phyloP scores from a whole-genome alignment of 192 early-diverging fungal species.

The Backusella macrospora region DNA sequence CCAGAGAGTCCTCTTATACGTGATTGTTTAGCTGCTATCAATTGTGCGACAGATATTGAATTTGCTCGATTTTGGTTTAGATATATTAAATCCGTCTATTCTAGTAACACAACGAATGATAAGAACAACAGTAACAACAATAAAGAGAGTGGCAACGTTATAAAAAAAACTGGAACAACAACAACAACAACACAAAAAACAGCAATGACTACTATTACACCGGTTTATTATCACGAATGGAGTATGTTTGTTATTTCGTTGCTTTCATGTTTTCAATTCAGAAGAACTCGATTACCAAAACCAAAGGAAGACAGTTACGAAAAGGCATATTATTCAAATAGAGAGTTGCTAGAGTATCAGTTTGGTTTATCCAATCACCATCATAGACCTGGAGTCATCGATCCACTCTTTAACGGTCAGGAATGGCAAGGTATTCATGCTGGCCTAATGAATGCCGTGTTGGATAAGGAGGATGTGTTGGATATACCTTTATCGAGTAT shows the following conservation, averaged over 20 bases:
- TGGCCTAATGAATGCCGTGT: neutral
- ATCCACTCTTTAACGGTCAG: neutral
- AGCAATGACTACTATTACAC: no score
- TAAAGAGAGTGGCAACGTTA: neutral
- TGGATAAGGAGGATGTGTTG: neutral
- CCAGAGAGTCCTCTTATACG: neutral
- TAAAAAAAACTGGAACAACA: neutral
- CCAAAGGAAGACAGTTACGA: neutral
- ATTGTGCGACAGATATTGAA: neutral
- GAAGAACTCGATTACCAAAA: neutral
- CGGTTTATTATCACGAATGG: conserved; percentile 12
- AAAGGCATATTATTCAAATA: neutral
- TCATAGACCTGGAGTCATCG: neutral
- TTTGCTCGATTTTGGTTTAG: conserved; percentile 17
- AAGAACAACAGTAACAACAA: neutral
- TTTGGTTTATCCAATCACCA: neutral
- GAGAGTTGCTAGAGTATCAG: neutral
- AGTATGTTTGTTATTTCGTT: neutral
- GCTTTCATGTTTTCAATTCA: conserved; percentile 12
- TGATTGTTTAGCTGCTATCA: conserved; percentile 21
- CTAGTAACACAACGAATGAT: neutral
- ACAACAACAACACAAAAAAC: no score
- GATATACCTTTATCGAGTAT: neutral
- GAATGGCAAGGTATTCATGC: neutral
- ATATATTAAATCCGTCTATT: neutral